These are phyloP conservation scores for Linnemannia schmuckeri DNA, from an alignment of 192 early-diverging fungal species.

Conservation along the genomic window DNA sequence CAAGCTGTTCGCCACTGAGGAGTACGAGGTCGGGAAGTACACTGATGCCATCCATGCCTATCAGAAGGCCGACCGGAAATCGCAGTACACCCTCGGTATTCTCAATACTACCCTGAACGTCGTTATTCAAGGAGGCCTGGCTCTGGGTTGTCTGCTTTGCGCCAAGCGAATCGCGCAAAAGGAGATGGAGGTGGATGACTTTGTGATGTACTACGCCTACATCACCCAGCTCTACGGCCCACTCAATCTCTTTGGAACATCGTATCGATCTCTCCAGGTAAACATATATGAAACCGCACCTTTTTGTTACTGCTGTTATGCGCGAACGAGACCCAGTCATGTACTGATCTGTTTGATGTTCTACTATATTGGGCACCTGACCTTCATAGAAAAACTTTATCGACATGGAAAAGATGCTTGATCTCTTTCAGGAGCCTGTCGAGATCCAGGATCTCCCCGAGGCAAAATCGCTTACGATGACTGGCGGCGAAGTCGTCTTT, in stretches of 20 bases:
- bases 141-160: constrained; percentile 81
- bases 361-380: constrained; percentile 58
- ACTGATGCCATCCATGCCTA: constrained; percentile 77
- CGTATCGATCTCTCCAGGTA: constrained; percentile 95
- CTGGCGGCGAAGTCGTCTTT: constrained; percentile 86
- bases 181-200: constrained; percentile 90
- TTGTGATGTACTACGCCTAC: constrained; percentile 96
- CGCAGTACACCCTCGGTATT: constrained; percentile 75
- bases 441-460: constrained; percentile 70
- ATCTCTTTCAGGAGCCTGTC: constrained; percentile 66
- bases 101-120: constrained; percentile 88
- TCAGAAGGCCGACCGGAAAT: constrained; percentile 84
- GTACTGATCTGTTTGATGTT: constrained; percentile 57
- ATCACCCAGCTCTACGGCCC: constrained; percentile 97
- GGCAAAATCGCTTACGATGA: constrained; percentile 58
- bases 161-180: constrained; percentile 81
- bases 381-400: constrained; percentile 81
- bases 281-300: background rate
- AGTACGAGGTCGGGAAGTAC: constrained; percentile 70
- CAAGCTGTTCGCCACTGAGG: constrained; percentile 70
- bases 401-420: constrained; percentile 64
- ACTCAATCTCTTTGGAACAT: constrained; percentile 96
- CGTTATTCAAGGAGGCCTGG: constrained; percentile 83
- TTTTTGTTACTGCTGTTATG: background rate
- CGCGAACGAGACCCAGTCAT: background rate